A percentile compares a stretch with the other conserved stretches of the same genome.
Evolutionary conservation across 768 basidiomycete genomes (phyloP).

Genomic region (Psilocybe tampanensis): DNA sequence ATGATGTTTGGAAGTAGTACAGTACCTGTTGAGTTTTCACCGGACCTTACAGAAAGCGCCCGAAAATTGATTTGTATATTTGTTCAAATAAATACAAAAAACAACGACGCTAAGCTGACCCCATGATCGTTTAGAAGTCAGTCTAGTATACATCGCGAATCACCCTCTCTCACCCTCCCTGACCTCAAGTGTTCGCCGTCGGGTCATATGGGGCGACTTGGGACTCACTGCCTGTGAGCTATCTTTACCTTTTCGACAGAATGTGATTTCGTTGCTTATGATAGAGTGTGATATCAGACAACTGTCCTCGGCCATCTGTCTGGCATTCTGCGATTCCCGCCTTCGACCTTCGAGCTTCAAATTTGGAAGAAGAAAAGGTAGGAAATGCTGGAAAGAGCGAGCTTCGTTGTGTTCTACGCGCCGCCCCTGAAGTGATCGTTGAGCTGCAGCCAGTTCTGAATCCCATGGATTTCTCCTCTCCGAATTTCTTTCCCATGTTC

Average conservation of each 20-base stretch:
- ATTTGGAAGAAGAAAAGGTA: no score
- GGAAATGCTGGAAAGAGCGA: no score
- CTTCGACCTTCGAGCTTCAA: no score
- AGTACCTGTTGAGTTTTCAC: no score
- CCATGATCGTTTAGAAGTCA: neutral
- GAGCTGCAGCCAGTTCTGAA: neutral
- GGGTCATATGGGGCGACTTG: neutral
- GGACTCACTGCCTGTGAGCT: neutral
- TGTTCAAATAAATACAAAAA: no score
- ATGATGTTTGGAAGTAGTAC: no score
- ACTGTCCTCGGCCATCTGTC: neutral
- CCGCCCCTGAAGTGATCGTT: neutral
- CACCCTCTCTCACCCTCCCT: neutral
- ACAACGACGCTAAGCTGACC: neutral
- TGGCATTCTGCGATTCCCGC: no score
- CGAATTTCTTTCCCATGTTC: neutral
- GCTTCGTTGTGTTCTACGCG: neutral
- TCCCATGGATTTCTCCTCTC: neutral
- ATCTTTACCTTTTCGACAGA: neutral
- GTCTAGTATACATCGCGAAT: neutral
- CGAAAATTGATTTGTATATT: no score
- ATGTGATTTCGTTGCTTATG: neutral
- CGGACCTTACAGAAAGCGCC: no score
- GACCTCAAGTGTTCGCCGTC: neutral
- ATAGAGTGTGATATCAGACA: neutral